These are phyloP conservation scores for Alloteropsis semialata DNA, from an alignment of 176 grass and related monocot genomes.

Conservation along the genomic window DNA sequence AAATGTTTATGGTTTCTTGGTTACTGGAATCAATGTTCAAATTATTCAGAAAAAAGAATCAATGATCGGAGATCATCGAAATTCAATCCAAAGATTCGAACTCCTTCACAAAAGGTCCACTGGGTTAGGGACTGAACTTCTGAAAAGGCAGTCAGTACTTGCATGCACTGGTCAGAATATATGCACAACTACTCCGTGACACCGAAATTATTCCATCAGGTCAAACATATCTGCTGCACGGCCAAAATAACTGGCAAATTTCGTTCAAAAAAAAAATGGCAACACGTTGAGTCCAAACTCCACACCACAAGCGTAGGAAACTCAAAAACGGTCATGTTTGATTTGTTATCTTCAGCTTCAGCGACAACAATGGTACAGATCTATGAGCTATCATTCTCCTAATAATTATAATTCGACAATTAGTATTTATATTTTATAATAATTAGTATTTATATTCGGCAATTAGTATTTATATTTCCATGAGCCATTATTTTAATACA, in stretches of 20 bases:
- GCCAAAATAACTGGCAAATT: not conserved
- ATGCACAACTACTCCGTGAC: not conserved
- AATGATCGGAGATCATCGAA: not conserved
- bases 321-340: not conserved
- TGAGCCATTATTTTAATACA: too few relatives aligned
- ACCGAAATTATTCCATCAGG: not conserved
- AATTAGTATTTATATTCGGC: too few relatives aligned
- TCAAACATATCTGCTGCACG: not conserved
- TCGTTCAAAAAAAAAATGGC: too few relatives aligned
- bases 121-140: not conserved
- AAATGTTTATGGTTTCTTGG: not conserved
- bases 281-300: too few relatives aligned
- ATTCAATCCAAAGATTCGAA: conserved; percentile 4
- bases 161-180: not conserved
- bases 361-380: not conserved
- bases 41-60: too few relatives aligned
- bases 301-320: not conserved
- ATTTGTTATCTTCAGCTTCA: not conserved
- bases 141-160: not conserved
- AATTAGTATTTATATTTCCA: too few relatives aligned
- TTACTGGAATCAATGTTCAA: not conserved
- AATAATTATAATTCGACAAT: too few relatives aligned
- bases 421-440: too few relatives aligned
- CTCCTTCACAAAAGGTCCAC: not conserved
- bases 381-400: not conserved